These are phyloP conservation scores for Leccinum subrobustum DNA, from an alignment of 1,284 basidiomycete genomes.

Conservation along the genomic window DNA sequence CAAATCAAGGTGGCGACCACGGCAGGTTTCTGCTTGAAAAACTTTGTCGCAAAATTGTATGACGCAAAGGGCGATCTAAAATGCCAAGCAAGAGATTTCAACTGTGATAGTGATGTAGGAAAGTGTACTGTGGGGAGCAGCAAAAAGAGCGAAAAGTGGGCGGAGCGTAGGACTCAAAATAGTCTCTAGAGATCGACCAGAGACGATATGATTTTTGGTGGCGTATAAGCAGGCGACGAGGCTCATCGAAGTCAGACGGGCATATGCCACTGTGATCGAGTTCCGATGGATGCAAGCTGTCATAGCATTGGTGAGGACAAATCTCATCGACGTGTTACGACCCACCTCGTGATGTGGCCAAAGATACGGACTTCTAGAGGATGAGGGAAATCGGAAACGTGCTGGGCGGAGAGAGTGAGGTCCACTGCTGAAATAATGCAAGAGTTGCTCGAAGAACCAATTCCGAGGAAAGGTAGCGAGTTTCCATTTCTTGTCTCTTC, in stretches of 20 bases:
- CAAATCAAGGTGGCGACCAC: too few relatives aligned
- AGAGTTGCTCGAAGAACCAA: not conserved
- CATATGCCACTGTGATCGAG: not conserved
- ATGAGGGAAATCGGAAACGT: not conserved
- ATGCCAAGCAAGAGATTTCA: slow-evolving; percentile 50
- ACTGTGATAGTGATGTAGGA: slow-evolving; percentile 31
- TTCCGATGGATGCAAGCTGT: not conserved
- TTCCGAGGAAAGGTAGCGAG: not conserved
- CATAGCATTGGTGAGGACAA: not conserved
- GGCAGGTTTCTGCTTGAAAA: too few relatives aligned
- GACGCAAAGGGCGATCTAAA: slow-evolving; percentile 60
- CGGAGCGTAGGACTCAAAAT: not conserved
- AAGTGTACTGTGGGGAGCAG: too few relatives aligned
- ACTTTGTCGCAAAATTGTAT: slow-evolving; percentile 32
- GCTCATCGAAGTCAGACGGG: not conserved
- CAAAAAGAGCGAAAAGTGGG: not conserved
- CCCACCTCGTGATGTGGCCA: not conserved
- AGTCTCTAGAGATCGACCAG: not conserved
- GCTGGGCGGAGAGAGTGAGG: not conserved
- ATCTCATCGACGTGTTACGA: not conserved
- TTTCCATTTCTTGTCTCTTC: not conserved
- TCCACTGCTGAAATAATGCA: not conserved
- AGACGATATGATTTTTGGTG: not conserved
- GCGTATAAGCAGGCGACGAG: not conserved
- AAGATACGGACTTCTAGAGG: not conserved